Conservation (phyloP, 257 asterid species). For the Primulina huaijiensis region DNA sequence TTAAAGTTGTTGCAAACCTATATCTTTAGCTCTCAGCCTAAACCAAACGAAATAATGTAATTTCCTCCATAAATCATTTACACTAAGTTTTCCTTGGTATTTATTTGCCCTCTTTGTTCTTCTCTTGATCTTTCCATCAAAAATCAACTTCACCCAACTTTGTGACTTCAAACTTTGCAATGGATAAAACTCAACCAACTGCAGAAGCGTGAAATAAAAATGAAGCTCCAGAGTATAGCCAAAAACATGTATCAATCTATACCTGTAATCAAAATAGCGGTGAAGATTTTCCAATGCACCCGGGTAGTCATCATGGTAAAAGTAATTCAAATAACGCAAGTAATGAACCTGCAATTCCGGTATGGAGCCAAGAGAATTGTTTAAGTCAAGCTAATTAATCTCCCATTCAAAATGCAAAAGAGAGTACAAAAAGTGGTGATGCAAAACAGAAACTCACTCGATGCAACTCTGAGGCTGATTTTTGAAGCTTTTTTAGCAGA, state of each 20-base stretch:
- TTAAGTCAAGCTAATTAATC: slow-evolving; percentile 21
- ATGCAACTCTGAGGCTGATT: slow-evolving; percentile 86
- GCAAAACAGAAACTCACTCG: slow-evolving; percentile 49
- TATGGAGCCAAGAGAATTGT: slow-evolving; percentile 18
- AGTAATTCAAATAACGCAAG: slow-evolving; percentile 78
- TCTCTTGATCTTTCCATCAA: slow-evolving; percentile 7
- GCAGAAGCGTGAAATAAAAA: background rate
- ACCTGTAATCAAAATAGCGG: slow-evolving; percentile 98
- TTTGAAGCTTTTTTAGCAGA: slow-evolving; percentile 67
- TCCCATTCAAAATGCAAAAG: slow-evolving; percentile 12
- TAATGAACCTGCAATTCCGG: slow-evolving; percentile 75
- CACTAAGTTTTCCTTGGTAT: slow-evolving; percentile 13
- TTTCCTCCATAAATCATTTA: background rate
- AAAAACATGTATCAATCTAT: slow-evolving; percentile 34
- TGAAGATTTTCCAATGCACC: slow-evolving; percentile 89
- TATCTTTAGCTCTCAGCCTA: slow-evolving; percentile 6
- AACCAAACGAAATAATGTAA: slow-evolving; percentile 9
- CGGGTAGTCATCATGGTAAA: slow-evolving; percentile 84
- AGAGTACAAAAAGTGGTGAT: background rate
- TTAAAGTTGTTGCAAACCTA: background rate
- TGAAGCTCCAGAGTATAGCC: slow-evolving; percentile 1
- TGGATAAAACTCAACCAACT: slow-evolving; percentile 9
- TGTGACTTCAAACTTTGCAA: slow-evolving; percentile 6
- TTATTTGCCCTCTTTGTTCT: background rate
- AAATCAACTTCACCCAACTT: background rate